A percentile compares a stretch with the other conserved stretches of the same genome.
phyloP scores from a whole-genome alignment of 495 filamentous ascomycete species.

The Lophiostoma macrostomum region DNA sequence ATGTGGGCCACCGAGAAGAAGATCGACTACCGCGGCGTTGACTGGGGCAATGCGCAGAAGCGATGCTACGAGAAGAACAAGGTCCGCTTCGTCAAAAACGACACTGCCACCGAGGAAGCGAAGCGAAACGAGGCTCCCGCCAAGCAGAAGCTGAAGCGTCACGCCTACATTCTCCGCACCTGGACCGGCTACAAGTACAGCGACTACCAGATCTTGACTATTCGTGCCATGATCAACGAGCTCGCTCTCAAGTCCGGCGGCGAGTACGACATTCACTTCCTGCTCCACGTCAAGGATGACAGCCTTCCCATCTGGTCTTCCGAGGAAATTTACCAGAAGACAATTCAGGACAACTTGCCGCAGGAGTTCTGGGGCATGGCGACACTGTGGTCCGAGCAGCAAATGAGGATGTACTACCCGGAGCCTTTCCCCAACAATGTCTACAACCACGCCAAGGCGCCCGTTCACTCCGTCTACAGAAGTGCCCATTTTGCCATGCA shows the following conservation, averaged over 20 bases:
- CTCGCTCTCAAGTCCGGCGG: slow-evolving; percentile 52
- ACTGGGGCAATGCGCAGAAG: slow-evolving; percentile 42
- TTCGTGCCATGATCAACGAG: slow-evolving; percentile 58
- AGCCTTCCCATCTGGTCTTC: slow-evolving; percentile 53
- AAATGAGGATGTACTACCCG: slow-evolving; percentile 47
- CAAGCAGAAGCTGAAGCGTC: slow-evolving; percentile 39
- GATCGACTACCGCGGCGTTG: slow-evolving; percentile 39
- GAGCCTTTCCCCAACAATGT: slow-evolving; percentile 44
- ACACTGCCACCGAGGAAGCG: neutral
- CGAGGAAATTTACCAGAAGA: slow-evolving; percentile 49
- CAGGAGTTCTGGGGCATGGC: slow-evolving; percentile 55
- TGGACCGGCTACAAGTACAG: slow-evolving; percentile 43
- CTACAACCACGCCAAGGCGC: slow-evolving; percentile 37
- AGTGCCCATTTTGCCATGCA: slow-evolving; percentile 49
- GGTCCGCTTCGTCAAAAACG: slow-evolving; percentile 36
- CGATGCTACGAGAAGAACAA: slow-evolving; percentile 44
- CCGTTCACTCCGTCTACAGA: slow-evolving; percentile 43
- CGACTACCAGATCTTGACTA: slow-evolving; percentile 41
- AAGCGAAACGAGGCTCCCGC: slow-evolving; percentile 12
- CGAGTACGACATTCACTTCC: slow-evolving; percentile 58
- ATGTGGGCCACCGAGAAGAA: slow-evolving; percentile 36
- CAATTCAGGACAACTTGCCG: slow-evolving; percentile 51
- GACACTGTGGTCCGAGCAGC: slow-evolving; percentile 54
- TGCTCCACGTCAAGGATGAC: slow-evolving; percentile 58
- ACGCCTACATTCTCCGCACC: slow-evolving; percentile 43